Evolutionary conservation across 305 asterid species (phyloP).

Genomic region (Fraxinus sp.): DNA sequence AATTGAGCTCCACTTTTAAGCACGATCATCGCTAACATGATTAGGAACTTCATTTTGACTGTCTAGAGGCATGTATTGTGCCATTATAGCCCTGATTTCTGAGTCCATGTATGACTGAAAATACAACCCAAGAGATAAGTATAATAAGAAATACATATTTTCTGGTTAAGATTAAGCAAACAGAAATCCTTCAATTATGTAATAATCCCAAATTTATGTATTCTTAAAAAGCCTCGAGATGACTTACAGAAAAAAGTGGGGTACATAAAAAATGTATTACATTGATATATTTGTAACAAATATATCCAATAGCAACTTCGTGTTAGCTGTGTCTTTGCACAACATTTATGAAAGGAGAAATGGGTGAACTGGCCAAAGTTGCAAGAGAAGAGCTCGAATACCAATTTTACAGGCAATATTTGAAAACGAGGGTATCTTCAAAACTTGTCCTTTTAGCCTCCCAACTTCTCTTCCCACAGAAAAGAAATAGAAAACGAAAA

Average conservation of each 20-base stretch:
- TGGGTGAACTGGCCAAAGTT: background rate
- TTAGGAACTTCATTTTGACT: constrained; percentile 71
- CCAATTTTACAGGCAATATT: background rate
- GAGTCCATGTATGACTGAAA: constrained; percentile 91
- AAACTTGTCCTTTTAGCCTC: background rate
- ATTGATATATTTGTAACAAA: background rate
- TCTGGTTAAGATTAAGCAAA: background rate
- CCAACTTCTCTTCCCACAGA: background rate
- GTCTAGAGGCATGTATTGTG: constrained; percentile 96
- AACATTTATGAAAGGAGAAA: background rate
- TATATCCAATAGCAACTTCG: background rate
- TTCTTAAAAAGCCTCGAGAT: background rate
- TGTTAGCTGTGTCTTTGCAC: background rate
- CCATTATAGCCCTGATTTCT: constrained; percentile 94
- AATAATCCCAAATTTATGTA: background rate
- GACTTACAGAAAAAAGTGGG: background rate
- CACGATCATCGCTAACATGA: constrained; percentile 56
- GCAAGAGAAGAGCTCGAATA: background rate
- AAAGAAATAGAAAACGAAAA: background rate
- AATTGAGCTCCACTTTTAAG: constrained; percentile 44
- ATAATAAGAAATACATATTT: background rate
- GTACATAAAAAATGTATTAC: background rate
- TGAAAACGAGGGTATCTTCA: background rate
- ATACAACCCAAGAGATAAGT: constrained; percentile 2
- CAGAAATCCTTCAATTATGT: background rate